phyloP scores from a whole-genome alignment of 1,139 yeast species.

The Suhomyces panamericanus region DNA sequence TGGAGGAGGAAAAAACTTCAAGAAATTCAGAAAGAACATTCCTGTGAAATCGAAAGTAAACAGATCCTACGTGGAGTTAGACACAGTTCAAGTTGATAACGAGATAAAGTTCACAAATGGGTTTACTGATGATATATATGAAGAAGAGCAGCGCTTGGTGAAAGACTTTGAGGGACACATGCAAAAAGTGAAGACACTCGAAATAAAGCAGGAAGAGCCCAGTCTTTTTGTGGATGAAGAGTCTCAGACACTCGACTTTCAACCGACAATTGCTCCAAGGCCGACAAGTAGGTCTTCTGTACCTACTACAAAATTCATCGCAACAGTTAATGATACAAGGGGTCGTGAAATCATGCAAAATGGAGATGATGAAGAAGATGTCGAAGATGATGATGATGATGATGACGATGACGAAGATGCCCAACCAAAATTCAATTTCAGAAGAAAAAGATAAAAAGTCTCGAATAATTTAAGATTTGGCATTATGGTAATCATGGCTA shows the following conservation, averaged over 20 bases:
- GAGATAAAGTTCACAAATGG: constrained; percentile 15
- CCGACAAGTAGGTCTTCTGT: not conserved
- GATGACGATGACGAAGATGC: constrained; percentile 38
- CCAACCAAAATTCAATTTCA: constrained; percentile 41
- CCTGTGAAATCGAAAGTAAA: constrained; percentile 24
- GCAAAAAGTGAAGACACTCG: constrained; percentile 23
- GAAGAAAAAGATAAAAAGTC: constrained; percentile 1
- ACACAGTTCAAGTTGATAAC: constrained; percentile 19
- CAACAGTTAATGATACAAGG: not conserved
- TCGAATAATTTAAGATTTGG: not conserved
- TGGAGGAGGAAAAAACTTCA: constrained; percentile 38
- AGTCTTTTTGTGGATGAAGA: constrained; percentile 24
- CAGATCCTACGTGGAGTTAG: constrained; percentile 29
- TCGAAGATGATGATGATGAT: constrained; percentile 32
- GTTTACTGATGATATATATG: constrained; percentile 4
- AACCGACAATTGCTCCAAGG: not conserved
- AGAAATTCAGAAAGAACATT: constrained; percentile 34
- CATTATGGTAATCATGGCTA: not conserved
- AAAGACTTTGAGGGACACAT: constrained; percentile 31
- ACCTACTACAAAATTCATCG: not conserved
- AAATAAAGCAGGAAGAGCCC: not conserved
- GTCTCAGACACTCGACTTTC: constrained; percentile 12
- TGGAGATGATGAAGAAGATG: constrained; percentile 11
- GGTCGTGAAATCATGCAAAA: not conserved
- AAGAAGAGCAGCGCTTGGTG: constrained; percentile 14